Base-by-base conservation (phyloP, 805 yeast genomes). In the Clavispora fructus region DNA sequence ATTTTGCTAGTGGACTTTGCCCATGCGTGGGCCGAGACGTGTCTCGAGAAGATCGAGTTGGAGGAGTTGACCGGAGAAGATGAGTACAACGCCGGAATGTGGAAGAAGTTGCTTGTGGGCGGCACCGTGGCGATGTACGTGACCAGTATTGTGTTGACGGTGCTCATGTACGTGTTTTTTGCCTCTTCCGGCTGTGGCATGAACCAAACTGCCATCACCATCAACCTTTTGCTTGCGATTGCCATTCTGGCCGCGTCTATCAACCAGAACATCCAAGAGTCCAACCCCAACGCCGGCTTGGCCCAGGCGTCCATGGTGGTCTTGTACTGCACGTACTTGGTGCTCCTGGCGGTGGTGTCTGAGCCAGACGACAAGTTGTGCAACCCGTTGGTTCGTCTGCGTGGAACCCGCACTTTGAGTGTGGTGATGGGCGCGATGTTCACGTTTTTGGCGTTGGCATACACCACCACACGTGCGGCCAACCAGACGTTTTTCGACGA, bases 231-330 rank as follows among this genome's bases (percentile, higher is more conserved):
- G 2, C 68, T 91, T 39, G 74, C 84, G 1, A 32, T 87, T 8
- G 56, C 85, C 5, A 81, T 85, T 2, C 80, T 96, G 0, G 77
- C 69, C 0, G 63, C 90, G 46, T 87, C 96, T 0, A 77, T 95
- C 37, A 79, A 86, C 57, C 95, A 95, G 33, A 77, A 76, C 25
- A 83, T 94, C 17, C 98, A 94, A 65, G 97, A 89, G 61, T 81
- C 78, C 59, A 95, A 95, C 64, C 95, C 98, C 6, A 87, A 86
- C 55, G 96, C 97, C 1, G 99, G 99, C 1, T 72, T 94, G 42
- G 97, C 99, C 3, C 99, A 94, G 69, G 78, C 96, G 10, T 90
- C 96, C 13, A 91, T 95, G 91, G 98, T 95, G 32, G 83, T 92
- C 11, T 77, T 90, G 19, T 94, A 94, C 66, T 89, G 98, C 65